phyloP scores from a whole-genome alignment of 768 basidiomycete genomes.

The Fomitopsis pulvina region DNA sequence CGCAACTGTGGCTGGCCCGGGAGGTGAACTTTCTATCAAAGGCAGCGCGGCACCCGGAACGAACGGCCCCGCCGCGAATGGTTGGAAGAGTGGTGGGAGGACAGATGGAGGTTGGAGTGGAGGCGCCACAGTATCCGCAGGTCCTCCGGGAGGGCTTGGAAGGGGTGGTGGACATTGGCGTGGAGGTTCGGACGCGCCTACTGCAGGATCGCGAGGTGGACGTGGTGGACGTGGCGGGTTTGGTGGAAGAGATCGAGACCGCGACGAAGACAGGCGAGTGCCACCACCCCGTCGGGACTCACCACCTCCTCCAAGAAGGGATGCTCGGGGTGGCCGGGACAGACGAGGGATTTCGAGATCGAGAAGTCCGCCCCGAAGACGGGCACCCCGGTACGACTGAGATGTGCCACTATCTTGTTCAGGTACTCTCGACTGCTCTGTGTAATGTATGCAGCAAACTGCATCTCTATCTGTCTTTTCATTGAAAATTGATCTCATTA shows the following conservation, averaged over 20 bases:
- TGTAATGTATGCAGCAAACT: too few species aligned
- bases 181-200: conserved; percentile 51
- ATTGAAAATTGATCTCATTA: too few species aligned
- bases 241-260: conserved; percentile 22
- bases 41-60: conserved; percentile 35
- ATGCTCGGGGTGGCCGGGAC: conserved; percentile 24
- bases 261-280: conserved; percentile 34
- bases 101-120: conserved; percentile 47
- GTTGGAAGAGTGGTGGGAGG: conserved; percentile 27
- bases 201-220: conserved; percentile 33
- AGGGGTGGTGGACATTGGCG: conserved; percentile 65
- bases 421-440: neutral
- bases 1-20: conserved; percentile 30
- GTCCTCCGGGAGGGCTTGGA: conserved; percentile 38
- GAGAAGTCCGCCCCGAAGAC: conserved; percentile 35
- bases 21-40: conserved; percentile 48
- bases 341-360: conserved; percentile 34
- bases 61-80: conserved; percentile 25
- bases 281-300: conserved; percentile 36
- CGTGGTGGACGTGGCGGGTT: conserved; percentile 36
- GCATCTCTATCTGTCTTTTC: too few species aligned
- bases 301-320: conserved; percentile 32
- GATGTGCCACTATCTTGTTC: neutral
- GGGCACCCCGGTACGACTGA: conserved; percentile 15
- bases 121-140: conserved; percentile 25